phyloP scores from a whole-genome alignment of 805 yeast species.

The Ogataea minuta region DNA sequence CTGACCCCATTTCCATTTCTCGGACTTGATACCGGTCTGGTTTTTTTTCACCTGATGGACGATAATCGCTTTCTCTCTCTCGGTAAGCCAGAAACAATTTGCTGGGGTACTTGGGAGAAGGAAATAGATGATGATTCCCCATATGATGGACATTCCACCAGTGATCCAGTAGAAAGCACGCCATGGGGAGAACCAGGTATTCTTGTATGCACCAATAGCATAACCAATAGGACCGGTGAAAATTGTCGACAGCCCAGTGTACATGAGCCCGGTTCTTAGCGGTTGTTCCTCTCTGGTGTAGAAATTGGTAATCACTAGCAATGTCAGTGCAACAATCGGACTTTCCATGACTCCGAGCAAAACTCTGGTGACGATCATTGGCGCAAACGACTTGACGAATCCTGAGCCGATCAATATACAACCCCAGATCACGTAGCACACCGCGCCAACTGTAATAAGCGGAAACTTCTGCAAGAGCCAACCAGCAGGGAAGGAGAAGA shows the following conservation, averaged over 20 bases:
- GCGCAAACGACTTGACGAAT: conserved; percentile 37
- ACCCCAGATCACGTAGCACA: conserved; percentile 38
- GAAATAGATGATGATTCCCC: conserved; percentile 44
- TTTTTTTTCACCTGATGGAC: conserved; percentile 56
- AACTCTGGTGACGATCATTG: conserved; percentile 46
- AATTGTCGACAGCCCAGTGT: conserved; percentile 43
- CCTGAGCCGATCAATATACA: conserved; percentile 45
- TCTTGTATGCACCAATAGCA: conserved; percentile 39
- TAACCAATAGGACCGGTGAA: conserved; percentile 51
- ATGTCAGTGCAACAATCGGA: conserved; percentile 53
- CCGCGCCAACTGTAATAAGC: conserved; percentile 33
- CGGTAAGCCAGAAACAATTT: conserved; percentile 46
- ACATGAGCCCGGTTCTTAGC: conserved; percentile 39
- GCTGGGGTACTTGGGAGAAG: conserved; percentile 52
- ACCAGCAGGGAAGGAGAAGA: conserved; percentile 38
- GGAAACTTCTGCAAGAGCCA: conserved; percentile 38
- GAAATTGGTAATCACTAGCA: conserved; percentile 54
- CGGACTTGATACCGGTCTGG: conserved; percentile 60
- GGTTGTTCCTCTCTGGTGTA: conserved; percentile 51
- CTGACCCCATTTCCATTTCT: conserved; percentile 53
- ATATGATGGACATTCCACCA: conserved; percentile 54
- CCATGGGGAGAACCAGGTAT: conserved; percentile 53
- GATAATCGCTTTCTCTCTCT: conserved; percentile 46
- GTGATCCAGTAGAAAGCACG: conserved; percentile 54
- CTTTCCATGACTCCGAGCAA: conserved; percentile 52